These are phyloP conservation scores for Pittosporum tobira DNA, from an alignment of 129 eudicot genomes.

Conservation along the genomic window DNA sequence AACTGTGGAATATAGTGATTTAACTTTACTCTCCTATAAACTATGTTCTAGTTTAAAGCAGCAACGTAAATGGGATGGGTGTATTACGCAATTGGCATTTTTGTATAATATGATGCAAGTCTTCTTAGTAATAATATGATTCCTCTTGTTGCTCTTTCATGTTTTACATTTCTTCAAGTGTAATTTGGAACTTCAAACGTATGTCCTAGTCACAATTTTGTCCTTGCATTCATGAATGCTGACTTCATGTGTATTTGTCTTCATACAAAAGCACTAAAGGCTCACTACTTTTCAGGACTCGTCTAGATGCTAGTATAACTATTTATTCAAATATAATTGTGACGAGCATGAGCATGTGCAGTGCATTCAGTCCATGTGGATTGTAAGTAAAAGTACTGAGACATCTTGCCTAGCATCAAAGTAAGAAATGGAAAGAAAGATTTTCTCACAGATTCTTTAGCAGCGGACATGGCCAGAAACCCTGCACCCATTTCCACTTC, in stretches of 20 bases:
- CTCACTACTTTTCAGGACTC: neutral
- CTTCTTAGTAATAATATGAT: too few species aligned
- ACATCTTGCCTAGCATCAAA: neutral
- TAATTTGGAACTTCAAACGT: too few species aligned
- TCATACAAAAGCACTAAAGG: neutral
- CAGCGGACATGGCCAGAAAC: constrained; percentile 97
- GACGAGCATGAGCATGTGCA: too few species aligned
- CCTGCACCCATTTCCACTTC: constrained; percentile 99
- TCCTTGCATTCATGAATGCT: neutral
- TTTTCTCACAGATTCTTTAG: constrained; percentile 73
- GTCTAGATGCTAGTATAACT: neutral
- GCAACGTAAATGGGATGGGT: neutral
- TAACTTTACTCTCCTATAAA: neutral
- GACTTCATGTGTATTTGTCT: neutral
- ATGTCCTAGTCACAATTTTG: neutral
- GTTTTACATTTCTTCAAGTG: neutral
- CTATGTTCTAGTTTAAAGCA: neutral
- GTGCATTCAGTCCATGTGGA: neutral
- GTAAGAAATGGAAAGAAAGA: neutral
- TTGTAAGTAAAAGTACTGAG: neutral
- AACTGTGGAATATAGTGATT: neutral
- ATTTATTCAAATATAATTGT: neutral
- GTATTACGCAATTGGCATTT: neutral
- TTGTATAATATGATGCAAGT: too few species aligned
- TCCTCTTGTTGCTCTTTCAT: too few species aligned